Conservation (phyloP, 83 land plant species). For the Picea abies region DNA sequence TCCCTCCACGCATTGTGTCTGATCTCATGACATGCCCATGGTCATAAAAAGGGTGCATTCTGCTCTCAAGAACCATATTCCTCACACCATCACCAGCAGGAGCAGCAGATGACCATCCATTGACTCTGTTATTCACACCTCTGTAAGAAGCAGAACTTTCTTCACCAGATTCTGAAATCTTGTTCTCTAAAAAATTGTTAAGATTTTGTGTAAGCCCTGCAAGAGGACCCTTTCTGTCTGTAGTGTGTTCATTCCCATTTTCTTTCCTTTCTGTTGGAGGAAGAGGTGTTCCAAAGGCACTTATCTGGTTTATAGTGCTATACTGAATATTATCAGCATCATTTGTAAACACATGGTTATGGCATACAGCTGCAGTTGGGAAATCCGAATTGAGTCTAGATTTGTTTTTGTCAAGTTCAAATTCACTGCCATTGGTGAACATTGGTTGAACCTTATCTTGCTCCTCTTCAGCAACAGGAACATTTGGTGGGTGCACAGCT, state of each 20-base stretch:
- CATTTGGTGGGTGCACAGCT: background rate
- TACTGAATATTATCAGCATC: constrained; percentile 17
- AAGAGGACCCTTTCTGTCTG: constrained; percentile 10
- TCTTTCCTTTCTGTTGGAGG: constrained; percentile 9
- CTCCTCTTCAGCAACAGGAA: constrained; percentile 13
- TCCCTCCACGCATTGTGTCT: background rate
- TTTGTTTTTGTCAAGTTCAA: constrained; percentile 12
- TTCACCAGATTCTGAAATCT: constrained; percentile 11
- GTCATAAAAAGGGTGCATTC: constrained; percentile 12
- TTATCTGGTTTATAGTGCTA: constrained; percentile 7
- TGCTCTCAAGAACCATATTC: constrained; percentile 10
- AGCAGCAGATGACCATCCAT: constrained; percentile 1
- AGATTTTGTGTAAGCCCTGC: constrained; percentile 2
- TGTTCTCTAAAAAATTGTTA: constrained; percentile 8
- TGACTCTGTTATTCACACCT: constrained; percentile 7
- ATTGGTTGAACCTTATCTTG: background rate
- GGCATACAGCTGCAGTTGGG: background rate
- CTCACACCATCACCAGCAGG: constrained; percentile 11
- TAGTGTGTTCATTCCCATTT: constrained; percentile 7
- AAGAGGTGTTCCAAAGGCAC: constrained; percentile 11
- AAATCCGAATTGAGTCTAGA: background rate
- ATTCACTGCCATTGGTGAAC: constrained; percentile 8
- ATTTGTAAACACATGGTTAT: constrained; percentile 4
- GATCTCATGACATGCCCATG: constrained; percentile 11
- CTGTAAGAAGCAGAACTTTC: constrained; percentile 14